Conservation (phyloP, 495 filamentous ascomycete species). For the Podospora anserina region DNA sequence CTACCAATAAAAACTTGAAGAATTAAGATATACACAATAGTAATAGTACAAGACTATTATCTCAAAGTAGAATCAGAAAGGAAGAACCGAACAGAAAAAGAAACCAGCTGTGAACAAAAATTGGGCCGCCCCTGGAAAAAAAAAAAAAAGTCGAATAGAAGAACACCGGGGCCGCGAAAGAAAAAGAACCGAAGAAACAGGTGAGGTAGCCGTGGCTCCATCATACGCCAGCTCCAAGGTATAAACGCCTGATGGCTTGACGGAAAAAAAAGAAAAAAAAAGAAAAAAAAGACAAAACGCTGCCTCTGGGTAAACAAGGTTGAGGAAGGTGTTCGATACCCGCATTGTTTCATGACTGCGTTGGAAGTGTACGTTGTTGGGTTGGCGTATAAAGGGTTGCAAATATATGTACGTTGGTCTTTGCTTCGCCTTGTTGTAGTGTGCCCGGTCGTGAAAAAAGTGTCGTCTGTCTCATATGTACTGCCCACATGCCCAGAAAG, state of each 20-base stretch:
- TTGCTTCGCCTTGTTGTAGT: background rate
- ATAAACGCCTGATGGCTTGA: background rate
- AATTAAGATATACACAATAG: background rate
- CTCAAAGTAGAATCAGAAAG: background rate
- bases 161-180: background rate
- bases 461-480: background rate
- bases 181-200: background rate
- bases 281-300: background rate
- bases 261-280: background rate
- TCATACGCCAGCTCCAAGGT: background rate
- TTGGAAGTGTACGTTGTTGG: background rate
- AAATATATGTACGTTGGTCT: background rate
- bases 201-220: background rate
- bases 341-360: background rate
- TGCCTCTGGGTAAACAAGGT: background rate
- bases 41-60: background rate
- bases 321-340: background rate
- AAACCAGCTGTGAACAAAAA: background rate
- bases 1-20: background rate
- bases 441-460: background rate
- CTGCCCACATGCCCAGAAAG: background rate
- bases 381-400: background rate
- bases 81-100: background rate
- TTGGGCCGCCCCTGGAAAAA: background rate
- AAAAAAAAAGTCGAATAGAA: background rate